These are phyloP conservation scores for Leishmania lainsoni DNA, from an alignment of 208 protist genomes.

Conservation along the genomic window DNA sequence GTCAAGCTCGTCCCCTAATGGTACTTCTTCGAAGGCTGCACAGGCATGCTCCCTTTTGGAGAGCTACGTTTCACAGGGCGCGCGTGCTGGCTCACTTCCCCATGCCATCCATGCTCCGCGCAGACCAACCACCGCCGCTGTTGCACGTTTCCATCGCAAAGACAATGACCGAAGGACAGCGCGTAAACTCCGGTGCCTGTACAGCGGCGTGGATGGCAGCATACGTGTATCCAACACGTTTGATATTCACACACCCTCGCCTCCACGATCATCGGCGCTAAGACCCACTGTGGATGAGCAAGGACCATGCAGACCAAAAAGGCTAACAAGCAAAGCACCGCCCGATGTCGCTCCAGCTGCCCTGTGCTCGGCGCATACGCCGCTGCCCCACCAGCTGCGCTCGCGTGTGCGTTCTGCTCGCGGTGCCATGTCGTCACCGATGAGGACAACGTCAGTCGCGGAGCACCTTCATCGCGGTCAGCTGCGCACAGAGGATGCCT, in stretches of 20 bases:
- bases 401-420: slow-evolving; percentile 7
- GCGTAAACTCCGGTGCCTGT: not conserved
- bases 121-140: not conserved
- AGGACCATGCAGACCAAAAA: not conserved
- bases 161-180: not conserved
- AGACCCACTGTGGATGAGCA: not conserved
- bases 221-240: not conserved
- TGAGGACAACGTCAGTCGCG: not conserved
- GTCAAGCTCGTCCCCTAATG: not conserved
- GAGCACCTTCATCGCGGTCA: not conserved
- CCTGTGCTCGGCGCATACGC: not conserved
- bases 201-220: not conserved
- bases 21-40: not conserved
- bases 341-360: not conserved
- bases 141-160: not conserved
- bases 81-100: not conserved
- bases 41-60: not conserved
- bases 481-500: slow-evolving; percentile 27
- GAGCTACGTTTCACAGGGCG: not conserved
- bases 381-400: slow-evolving; percentile 26
- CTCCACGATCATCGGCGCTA: not conserved
- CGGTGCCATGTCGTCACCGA: slow-evolving; percentile 1
- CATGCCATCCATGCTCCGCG: not conserved
- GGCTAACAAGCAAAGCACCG: not conserved
- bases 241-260: not conserved